Base-by-base conservation (phyloP, 2,329 filamentous ascomycete species). In the Stemphylium beticola region DNA sequence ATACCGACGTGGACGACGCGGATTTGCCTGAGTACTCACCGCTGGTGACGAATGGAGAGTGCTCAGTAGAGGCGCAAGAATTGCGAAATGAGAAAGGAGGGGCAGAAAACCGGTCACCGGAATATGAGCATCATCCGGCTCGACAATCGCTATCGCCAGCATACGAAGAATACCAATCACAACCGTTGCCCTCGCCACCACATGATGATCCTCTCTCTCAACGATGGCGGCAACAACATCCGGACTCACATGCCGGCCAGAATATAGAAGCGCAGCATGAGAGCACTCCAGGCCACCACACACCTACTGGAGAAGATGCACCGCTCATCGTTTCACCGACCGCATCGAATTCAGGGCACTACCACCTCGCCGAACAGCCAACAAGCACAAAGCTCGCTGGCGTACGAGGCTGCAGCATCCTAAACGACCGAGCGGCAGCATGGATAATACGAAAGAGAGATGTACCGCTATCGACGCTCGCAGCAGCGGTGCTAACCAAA, bases 371-470 rank as follows among this genome's bases (percentile, higher is more conserved):
- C 9, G 49, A 48, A 11, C 12, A 36, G 0, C n/a, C 18, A 17
- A 17, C 36, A 15, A 17, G 29, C 12, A 26, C 29, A 3, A 20
- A 26, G 6, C 38, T 56, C 4, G 42, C 58, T 9, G 48, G 62
- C n/a, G 18, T 58, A 14, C 52, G 47, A 36, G 37, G 51, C 15
- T 75, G 73, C 49, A 62, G 55, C 17, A 43, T 75, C 1, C 42
- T 70, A 2, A 63, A 50, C 0, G 50, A 69, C 11, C 60, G 66
- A 4, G 64, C 58, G 2, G 73, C 71, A 14, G 60, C 67, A 2
- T 75, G 69, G 71, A 53, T 63, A 2, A 50, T 71, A 1, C 68
- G 67, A 39, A 57, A 50, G 20, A 69, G 67, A 12, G 57, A 65
- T 11, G 44, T 67, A 15, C 55, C 63, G 10, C 56, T 73, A 2